Percentiles rank a stretch among this genome's conserved stretches.
Conservation (phyloP, 306 rosid species). For the Bauhinia variegata region DNA sequence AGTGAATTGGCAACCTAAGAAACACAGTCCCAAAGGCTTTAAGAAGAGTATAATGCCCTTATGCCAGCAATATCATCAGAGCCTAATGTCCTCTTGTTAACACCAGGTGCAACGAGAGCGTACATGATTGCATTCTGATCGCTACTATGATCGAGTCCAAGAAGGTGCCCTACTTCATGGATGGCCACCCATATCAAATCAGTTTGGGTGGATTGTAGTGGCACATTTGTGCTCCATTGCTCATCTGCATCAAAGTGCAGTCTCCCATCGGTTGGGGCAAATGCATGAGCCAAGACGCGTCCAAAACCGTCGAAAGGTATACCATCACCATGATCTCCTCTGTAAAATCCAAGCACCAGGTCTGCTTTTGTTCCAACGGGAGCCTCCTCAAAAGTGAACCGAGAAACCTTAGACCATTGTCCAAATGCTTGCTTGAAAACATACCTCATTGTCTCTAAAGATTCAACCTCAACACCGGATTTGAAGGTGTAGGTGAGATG, state of each 20-base stretch:
- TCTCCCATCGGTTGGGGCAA: background rate
- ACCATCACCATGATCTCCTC: slow-evolving; percentile 10
- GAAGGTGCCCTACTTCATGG: slow-evolving; percentile 41
- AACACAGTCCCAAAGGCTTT: too few relatives aligned
- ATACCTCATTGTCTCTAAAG: background rate
- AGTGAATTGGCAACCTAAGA: too few relatives aligned
- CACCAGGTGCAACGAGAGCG: background rate
- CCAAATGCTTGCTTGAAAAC: background rate
- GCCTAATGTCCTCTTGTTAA: background rate
- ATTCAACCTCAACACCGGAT: background rate
- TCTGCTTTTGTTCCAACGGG: background rate
- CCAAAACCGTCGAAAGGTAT: background rate
- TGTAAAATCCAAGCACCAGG: background rate
- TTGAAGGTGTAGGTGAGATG: slow-evolving; percentile 9
- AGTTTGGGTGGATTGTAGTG: background rate
- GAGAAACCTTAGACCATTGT: background rate
- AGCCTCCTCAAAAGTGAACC: background rate
- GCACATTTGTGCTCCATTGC: slow-evolving; percentile 5
- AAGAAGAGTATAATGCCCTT: too few relatives aligned
- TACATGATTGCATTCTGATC: slow-evolving; percentile 10
- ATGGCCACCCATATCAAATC: slow-evolving; percentile 19
- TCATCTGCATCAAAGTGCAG: slow-evolving; percentile 20
- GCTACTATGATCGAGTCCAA: slow-evolving; percentile 39
- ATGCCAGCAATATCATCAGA: too few relatives aligned
- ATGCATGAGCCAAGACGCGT: background rate